Base-by-base conservation (phyloP, 2,329 filamentous ascomycete genomes). In the Phaeomoniella chlamydospora region DNA sequence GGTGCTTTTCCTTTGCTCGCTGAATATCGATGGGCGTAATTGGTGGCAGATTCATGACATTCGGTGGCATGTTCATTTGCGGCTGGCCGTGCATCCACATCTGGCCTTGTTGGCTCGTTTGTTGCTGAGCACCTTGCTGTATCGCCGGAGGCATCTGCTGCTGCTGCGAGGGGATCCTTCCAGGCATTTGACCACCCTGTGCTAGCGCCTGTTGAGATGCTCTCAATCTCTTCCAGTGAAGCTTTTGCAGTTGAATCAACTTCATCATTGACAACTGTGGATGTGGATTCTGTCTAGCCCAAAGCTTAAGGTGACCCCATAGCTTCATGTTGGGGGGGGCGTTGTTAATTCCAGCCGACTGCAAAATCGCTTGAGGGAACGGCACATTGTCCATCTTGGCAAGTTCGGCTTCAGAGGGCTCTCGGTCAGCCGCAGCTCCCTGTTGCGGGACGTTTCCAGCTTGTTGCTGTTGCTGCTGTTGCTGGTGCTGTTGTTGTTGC, bases 131-230 rank as follows among this genome's bases (percentile, higher is more conserved):
- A 26, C n/a, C n/a, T 26, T 26, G 22, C 15, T 16, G 18, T 12
- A 13, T 15, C 15, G 9, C 22, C 19, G 39, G 43, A 14, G 18
- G 39, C 18, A 32, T 30, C 33, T 38, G 39, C 38, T 41, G 39
- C 12, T 31, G 30, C 18, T 35, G 40, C 31, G 34, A 39, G 12
- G 32, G 15, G 11, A 34, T 40, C 35, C 36, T 41, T 26, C 16
- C 26, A 18, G 38, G 43, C 22, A 29, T 18, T 15, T 39, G 41
- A 2, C 35, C 34, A 5, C 15, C 22, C 35, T 35, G 31, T 11
- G 77, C 70, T 55, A 96, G 87, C 10, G 98, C 69, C 29, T 83
- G 74, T 35, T 71, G 73, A 51, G 80, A 94, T 18, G 9, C 4
- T 18, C 32, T 34, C 12, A 17, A n/a, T 6, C 14, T 18, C 16